Evolutionary conservation across 371 early-diverging fungal genomes (phyloP), one percentile per base, ranked within the genome.

Genomic region (Saksenaea oblongispora): DNA sequence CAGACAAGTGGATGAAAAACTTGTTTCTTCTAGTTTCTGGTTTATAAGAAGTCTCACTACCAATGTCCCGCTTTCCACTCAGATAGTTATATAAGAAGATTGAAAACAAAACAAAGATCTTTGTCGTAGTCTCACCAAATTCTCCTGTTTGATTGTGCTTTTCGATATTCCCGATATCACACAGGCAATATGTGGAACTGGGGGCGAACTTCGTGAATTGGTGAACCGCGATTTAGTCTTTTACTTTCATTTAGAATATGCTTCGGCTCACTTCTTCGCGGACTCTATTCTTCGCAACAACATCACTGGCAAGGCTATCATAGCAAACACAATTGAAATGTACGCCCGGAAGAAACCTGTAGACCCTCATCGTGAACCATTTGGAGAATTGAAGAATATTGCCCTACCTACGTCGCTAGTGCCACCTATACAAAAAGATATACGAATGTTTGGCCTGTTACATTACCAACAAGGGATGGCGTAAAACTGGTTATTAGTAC

Each of bases 281-380:
- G 39, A 11, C 5, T 39, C 39, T 3, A 39, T 39, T 39, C 11
- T 39, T 39, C 39, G 39, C 2, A 39, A 39, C 11, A 39, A 39
- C 10, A 11, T 11, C 11, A 39, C 39, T 39, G 39, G 39, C 1
- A 39, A 5, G 1, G 11, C 39, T 11, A 11, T 39, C 11, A 39
- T 71, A 35, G 57, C 56, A 5, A 75, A 71, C 58, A 71, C 71
- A 15, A 63, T 71, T 13, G 75, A 75, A 34, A 59, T 65, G 26
- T 69, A 71, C 37, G 75, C 71, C 14, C 35, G 67, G 39, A 71
- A 55, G 5, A 57, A 47, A 35, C 24, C 35, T 15, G 53, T 58
- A 2, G 72, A 75, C 47, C 17, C 24, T 18, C 65, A 61, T 36
- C 39, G 62, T 34, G 55, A 66, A 41, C 47, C 62, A 24, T 58